Base-by-base conservation (phyloP, 129 eudicot species). In the Saussurea involucrata region DNA sequence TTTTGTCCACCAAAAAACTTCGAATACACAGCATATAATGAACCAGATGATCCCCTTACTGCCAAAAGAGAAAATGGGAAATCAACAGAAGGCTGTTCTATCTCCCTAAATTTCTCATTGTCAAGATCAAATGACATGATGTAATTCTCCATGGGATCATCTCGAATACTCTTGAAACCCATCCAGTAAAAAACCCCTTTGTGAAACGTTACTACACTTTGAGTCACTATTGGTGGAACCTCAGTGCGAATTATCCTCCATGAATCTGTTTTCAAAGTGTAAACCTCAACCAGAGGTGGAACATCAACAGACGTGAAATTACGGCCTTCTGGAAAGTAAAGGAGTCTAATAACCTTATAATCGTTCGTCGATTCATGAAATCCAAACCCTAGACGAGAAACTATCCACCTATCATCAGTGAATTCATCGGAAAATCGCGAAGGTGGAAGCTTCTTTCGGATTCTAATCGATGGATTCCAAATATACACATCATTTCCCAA, bases 1-100 rank as follows among this genome's bases (percentile, higher is more conserved):
- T 49, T 76, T 8, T 68, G 74, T 5, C 81, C 81, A 68, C 81
- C 74, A 68, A 21, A 68, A 20, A 75, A 75, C 81, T 68, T 77
- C 0, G 75, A 68, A 34, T 68, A 77, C 10, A 77, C 31, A 55
- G 74, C 40, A 77, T 13, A 68, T 15, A 77, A 15, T 9, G 74
- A 68, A 49, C 44, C 68, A 53, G 81, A 17, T 17, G 68, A 68
- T 33, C 58, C 81, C 81, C 32, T 68, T 17, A 77, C 75, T 1
- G 68, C 74, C 68, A 68, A 68, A 13, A 77, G 68, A 15, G 74
- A 77, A 53, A 68, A 68, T 4, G 81, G 74, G n/a, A 53, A 77
- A 66, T 77, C 81, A 4, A 77, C 67, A 17, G 36, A 77, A 32
- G 74, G 68, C 36, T 67, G 81, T 67, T 77, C 81, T 4, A 77